A percentile compares a stretch with the other conserved stretches of the same genome.
Evolutionary conservation across 805 yeast genomes (phyloP).

Genomic region (Candida palmyrensis): DNA sequence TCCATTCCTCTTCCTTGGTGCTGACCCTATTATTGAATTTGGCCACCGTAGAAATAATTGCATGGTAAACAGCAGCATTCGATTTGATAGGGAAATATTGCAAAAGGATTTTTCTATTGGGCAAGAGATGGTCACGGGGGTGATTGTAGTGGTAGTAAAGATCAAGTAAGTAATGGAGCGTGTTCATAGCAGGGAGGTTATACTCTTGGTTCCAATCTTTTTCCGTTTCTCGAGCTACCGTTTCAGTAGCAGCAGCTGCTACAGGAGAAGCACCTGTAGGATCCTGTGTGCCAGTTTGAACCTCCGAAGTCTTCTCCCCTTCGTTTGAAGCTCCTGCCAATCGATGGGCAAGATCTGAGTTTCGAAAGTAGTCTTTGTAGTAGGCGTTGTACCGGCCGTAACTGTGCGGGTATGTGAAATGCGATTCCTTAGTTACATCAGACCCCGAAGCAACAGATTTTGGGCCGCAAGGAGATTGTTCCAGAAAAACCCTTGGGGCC

Average conservation of each 20-base stretch:
- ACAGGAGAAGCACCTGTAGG: no score
- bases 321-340: no score
- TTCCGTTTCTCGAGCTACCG: no score
- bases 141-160: slow-evolving; percentile 18
- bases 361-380: slow-evolving; percentile 2
- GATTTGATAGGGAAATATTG: slow-evolving; percentile 14
- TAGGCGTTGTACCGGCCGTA: slow-evolving; percentile 2
- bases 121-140: slow-evolving; percentile 16
- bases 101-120: slow-evolving; percentile 15
- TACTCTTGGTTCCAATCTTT: no score
- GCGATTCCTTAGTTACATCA: no score
- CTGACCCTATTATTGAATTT: slow-evolving; percentile 6
- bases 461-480: no score
- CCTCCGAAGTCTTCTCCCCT: no score
- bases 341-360: no score
- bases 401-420: no score
- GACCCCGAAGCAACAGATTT: slow-evolving; percentile 2
- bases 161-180: slow-evolving; percentile 14
- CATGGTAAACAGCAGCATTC: slow-evolving; percentile 21
- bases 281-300: no score
- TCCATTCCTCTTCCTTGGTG: slow-evolving; percentile 17
- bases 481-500: no score
- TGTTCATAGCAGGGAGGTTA: slow-evolving; percentile 19
- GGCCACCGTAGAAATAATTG: slow-evolving; percentile 19
- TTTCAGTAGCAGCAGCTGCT: no score